phyloP scores from a whole-genome alignment of 2,329 filamentous ascomycete genomes.

The Penicillium sp. region DNA sequence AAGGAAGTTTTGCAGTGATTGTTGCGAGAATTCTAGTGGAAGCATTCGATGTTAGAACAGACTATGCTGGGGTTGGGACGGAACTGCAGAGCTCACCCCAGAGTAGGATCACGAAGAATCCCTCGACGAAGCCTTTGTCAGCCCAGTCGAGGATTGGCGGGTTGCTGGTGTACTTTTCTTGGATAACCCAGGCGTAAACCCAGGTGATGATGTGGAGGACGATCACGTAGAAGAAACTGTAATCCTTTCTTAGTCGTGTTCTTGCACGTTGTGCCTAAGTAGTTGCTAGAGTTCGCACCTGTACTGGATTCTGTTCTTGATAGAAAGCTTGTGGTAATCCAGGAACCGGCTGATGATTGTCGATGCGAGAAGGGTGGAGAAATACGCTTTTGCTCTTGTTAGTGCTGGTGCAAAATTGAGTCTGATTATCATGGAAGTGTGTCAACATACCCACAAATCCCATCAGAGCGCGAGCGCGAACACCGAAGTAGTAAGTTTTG shows the following conservation, averaged over 20 bases:
- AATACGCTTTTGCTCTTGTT: constrained; percentile 28
- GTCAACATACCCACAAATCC: constrained; percentile 40
- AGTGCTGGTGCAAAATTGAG: neutral
- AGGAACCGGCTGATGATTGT: constrained; percentile 46
- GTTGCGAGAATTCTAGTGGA: constrained; percentile 43
- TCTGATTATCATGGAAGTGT: neutral
- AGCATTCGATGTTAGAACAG: constrained; percentile 3
- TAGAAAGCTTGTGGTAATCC: constrained; percentile 41
- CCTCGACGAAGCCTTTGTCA: constrained; percentile 45
- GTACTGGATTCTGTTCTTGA: constrained; percentile 44
- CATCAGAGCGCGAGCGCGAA: constrained; percentile 48
- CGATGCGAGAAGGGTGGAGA: constrained; percentile 44
- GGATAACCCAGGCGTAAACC: constrained; percentile 53
- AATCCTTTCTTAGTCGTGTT: neutral
- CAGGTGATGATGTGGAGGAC: constrained; percentile 48
- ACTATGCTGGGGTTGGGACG: rapidly evolving
- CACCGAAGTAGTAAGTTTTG: constrained; percentile 48
- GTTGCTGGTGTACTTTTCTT: constrained; percentile 49
- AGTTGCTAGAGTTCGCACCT: constrained; percentile 12
- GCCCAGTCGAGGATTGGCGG: constrained; percentile 43
- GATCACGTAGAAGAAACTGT: constrained; percentile 47
- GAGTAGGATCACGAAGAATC: constrained; percentile 49
- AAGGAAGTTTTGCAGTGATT: constrained; percentile 55
- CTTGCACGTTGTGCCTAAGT: rapidly evolving
- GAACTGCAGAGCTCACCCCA: constrained; percentile 36